phyloP scores from a whole-genome alignment of 208 protist genomes.

The Wallacemonas sp. region DNA sequence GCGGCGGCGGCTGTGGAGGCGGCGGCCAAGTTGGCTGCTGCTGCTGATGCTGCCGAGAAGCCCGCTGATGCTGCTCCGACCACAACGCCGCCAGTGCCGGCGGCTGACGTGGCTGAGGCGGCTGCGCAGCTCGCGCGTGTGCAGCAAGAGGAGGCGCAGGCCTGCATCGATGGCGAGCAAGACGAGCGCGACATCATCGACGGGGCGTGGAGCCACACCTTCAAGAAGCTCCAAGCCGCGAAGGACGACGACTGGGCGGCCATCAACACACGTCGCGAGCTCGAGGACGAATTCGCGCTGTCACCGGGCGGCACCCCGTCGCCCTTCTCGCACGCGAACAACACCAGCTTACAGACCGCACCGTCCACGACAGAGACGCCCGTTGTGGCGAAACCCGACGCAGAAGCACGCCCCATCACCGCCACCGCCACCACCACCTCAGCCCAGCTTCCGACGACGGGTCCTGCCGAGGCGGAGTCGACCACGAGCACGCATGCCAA shows the following conservation, averaged over 20 bases:
- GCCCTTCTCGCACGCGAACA: conserved; percentile 11
- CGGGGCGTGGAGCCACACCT: conserved; percentile 36
- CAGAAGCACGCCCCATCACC: too few relatives aligned
- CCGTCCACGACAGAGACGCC: background rate
- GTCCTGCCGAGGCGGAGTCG: background rate
- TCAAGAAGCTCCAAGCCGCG: conserved; percentile 26
- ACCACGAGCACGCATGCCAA: conserved; percentile 9
- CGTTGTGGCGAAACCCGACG: background rate
- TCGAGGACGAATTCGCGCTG: conserved; percentile 62
- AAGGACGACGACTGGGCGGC: conserved; percentile 47
- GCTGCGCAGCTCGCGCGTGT: conserved; percentile 18
- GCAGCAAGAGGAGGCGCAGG: conserved; percentile 22
- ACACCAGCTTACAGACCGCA: conserved; percentile 11
- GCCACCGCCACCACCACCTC: background rate
- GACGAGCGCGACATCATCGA: conserved; percentile 46
- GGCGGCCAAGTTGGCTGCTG: background rate
- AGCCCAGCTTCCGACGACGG: background rate
- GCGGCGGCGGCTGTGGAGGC: background rate
- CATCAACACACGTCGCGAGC: conserved; percentile 28
- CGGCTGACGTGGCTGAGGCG: background rate
- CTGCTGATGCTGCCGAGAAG: background rate
- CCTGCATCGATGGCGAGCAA: conserved; percentile 17
- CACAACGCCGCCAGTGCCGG: too few relatives aligned
- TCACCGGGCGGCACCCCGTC: conserved; percentile 22
- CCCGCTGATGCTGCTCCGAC: background rate